Evolutionary conservation across 2,329 filamentous ascomycete species (phyloP).

Genomic region (Diaporthe destruens): DNA sequence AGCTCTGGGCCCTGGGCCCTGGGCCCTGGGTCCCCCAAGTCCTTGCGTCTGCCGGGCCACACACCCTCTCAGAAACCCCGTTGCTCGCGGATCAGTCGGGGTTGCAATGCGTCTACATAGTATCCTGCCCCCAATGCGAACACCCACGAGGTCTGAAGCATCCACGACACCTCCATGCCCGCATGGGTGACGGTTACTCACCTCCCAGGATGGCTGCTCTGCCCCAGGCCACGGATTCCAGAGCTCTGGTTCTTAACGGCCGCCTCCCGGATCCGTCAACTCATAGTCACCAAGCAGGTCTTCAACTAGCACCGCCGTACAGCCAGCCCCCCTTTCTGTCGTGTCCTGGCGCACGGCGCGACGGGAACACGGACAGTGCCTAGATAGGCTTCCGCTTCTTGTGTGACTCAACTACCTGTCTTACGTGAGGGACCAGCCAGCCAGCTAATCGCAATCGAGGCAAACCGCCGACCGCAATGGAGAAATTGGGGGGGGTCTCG

Average conservation of each 20-base stretch:
- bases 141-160: constrained; percentile 20
- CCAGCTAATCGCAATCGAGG: constrained; percentile 35
- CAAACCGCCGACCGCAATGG: constrained; percentile 30
- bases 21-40: constrained; percentile 12
- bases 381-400: constrained; percentile 33
- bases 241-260: constrained; percentile 29
- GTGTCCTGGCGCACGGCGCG: constrained; percentile 35
- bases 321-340: constrained; percentile 29
- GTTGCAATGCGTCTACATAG: constrained; percentile 40
- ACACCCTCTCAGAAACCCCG: constrained; percentile 23
- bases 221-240: background rate
- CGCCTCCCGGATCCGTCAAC: constrained; percentile 23
- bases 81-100: constrained; percentile 38
- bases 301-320: constrained; percentile 23
- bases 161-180: background rate
- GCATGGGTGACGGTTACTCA: background rate
- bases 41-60: constrained; percentile 35
- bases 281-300: constrained; percentile 9
- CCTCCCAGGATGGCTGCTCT: constrained; percentile 10
- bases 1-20: constrained; percentile 14
- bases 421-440: constrained; percentile 33
- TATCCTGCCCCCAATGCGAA: constrained; percentile 26
- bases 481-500: constrained; percentile 23
- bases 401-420: constrained; percentile 34
- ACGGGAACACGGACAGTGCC: constrained; percentile 35